A percentile compares a stretch with the other conserved stretches of the same genome.
These are phyloP conservation scores for Wickerhamomyces tratensis DNA, from an alignment of 805 yeast species.

Conservation along the genomic window DNA sequence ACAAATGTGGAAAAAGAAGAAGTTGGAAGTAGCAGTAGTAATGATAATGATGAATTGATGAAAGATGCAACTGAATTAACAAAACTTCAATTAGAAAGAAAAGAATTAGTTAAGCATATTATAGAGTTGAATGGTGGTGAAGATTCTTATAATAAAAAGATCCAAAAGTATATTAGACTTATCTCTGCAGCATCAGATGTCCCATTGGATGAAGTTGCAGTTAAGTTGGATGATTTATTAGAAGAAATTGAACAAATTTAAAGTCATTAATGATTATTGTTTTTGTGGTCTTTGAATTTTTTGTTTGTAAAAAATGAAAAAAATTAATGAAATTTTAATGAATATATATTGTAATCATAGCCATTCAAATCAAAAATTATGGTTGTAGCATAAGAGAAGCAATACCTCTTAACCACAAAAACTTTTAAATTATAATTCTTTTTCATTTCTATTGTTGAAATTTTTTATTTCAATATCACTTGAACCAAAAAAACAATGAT, in stretches of 20 bases:
- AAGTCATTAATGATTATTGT: not conserved
- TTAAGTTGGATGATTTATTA: constrained; percentile 51
- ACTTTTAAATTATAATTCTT: no score
- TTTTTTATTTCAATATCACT: no score
- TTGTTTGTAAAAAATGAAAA: no score
- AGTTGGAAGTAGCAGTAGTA: not conserved
- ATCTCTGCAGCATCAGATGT: constrained; percentile 64
- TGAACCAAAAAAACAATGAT: no score
- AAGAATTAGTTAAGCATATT: constrained; percentile 24
- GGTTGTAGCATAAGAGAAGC: no score
- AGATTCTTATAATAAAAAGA: constrained; percentile 32
- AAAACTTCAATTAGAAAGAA: constrained; percentile 32
- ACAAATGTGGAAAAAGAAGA: no score
- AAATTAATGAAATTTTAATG: no score
- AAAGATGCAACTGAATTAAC: constrained; percentile 23
- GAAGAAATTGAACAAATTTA: constrained; percentile 14
- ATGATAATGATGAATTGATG: constrained; percentile 12
- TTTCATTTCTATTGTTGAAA: no score
- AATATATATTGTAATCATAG: no score
- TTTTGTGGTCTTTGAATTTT: no score
- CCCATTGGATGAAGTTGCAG: constrained; percentile 57
- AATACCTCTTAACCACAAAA: no score
- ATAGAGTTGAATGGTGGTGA: constrained; percentile 20
- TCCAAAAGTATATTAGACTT: constrained; percentile 58
- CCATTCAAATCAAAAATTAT: no score